Conservation (phyloP, 345 rosid species). For the Balakata baccata region DNA sequence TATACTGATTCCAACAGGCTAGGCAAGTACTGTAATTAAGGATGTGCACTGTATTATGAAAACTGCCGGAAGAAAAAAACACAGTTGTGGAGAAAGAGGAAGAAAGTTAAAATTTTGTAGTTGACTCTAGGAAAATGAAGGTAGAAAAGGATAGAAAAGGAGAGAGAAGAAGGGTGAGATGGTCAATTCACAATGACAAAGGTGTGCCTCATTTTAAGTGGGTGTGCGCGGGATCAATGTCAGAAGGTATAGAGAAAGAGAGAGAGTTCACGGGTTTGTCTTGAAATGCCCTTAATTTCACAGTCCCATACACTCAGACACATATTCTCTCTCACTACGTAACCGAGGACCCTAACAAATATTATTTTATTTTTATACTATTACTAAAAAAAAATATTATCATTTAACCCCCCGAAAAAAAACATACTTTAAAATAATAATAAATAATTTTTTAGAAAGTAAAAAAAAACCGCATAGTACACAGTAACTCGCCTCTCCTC, state of each 20-base stretch:
- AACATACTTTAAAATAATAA: not conserved
- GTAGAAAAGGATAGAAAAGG: not conserved
- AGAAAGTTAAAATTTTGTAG: not conserved
- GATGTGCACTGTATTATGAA: conserved; percentile 8
- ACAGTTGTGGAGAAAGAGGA: not conserved
- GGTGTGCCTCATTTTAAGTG: conserved; percentile 45
- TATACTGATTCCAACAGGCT: not conserved
- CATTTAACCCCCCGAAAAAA: not conserved
- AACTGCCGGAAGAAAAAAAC: not conserved
- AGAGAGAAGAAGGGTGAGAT: conserved; percentile 13
- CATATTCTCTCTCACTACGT: conserved; percentile 65
- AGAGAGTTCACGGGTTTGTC: conserved; percentile 87
- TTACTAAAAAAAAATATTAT: too few species aligned
- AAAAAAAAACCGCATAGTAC: not conserved
- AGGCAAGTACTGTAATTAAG: conserved; percentile 4
- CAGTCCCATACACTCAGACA: conserved; percentile 74
- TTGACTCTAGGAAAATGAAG: not conserved
- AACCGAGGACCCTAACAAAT: conserved; percentile 42
- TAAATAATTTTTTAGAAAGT: too few species aligned
- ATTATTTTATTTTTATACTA: not conserved
- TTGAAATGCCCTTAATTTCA: conserved; percentile 69
- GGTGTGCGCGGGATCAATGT: conserved; percentile 69
- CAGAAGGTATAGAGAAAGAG: conserved; percentile 30
- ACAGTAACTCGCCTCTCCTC: conserved; percentile 5
- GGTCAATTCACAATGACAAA: conserved; percentile 17